Percentiles rank a stretch among this genome's conserved stretches.
phyloP scores from a whole-genome alignment of 1,284 basidiomycete genomes.

The Microbotryomycetes sp. region DNA sequence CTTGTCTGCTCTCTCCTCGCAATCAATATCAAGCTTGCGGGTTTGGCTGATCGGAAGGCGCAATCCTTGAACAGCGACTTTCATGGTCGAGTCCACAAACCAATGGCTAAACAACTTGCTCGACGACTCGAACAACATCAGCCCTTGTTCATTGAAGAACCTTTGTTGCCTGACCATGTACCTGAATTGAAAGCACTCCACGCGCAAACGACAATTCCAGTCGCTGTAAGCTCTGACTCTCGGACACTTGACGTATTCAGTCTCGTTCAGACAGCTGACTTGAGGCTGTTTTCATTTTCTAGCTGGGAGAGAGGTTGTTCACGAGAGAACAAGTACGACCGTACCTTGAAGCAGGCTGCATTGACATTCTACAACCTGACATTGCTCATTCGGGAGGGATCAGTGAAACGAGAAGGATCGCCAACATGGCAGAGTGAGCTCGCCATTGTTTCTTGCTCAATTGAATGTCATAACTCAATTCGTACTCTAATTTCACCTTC shows the following conservation, averaged over 20 bases:
- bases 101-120: conserved; percentile 70
- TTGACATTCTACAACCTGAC: conserved; percentile 36
- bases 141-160: conserved; percentile 70
- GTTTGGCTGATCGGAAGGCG: neutral
- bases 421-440: conserved; percentile 55
- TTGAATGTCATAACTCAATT: neutral
- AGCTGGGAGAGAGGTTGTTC: conserved; percentile 62
- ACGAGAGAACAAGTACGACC: conserved; percentile 63
- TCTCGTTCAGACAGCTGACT: neutral
- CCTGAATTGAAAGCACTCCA: conserved; percentile 48
- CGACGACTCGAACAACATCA: conserved; percentile 58
- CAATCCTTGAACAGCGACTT: conserved; percentile 40
- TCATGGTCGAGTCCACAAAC: conserved; percentile 58
- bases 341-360: conserved; percentile 32
- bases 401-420: conserved; percentile 62
- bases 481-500: neutral
- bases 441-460: conserved; percentile 47
- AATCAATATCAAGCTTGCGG: neutral
- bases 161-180: conserved; percentile 53
- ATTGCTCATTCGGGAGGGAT: conserved; percentile 49
- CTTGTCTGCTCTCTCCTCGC: too few species aligned
- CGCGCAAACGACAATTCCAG: conserved; percentile 47
- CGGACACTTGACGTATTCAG: neutral
- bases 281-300: neutral
- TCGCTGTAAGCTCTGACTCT: conserved; percentile 38